Conservation (phyloP, 2,329 filamentous ascomycete genomes). For the Colletotrichum truncatum region DNA sequence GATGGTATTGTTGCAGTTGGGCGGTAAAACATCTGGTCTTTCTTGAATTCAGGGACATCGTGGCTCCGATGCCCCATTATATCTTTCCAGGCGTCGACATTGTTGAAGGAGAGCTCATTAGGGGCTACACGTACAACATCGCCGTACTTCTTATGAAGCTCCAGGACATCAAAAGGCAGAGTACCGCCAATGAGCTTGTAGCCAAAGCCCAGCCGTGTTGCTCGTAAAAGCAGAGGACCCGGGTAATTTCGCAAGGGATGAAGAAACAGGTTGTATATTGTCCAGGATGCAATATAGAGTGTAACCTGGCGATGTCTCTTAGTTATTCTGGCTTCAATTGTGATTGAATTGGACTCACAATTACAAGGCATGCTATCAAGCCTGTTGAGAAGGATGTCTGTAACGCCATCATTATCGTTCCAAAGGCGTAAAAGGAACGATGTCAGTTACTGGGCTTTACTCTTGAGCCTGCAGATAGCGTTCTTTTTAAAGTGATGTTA, state of each 20-base stretch:
- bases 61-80: slow-evolving; percentile 21
- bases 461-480: no score
- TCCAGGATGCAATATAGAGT: not conserved
- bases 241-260: slow-evolving; percentile 3
- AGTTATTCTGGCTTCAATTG: no score
- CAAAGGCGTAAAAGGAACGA: no score
- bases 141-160: slow-evolving; percentile 30
- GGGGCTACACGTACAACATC: slow-evolving; percentile 31
- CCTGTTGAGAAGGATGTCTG: no score
- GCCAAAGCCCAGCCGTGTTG: not conserved
- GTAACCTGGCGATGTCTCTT: no score
- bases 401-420: no score
- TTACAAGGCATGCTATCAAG: no score
- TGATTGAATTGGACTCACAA: no score
- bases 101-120: slow-evolving; percentile 31
- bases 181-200: not conserved
- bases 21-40: slow-evolving; percentile 1
- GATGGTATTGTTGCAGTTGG: not conserved
- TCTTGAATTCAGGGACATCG: slow-evolving; percentile 16
- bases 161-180: not conserved
- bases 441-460: no score
- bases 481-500: no score
- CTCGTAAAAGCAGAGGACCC: not conserved
- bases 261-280: slow-evolving; percentile 2
- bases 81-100: slow-evolving; percentile 28